Evolutionary conservation across 1,284 basidiomycete genomes (phyloP), one percentile per base, ranked within the genome.

Genomic region (Ceratobasidium sp.): DNA sequence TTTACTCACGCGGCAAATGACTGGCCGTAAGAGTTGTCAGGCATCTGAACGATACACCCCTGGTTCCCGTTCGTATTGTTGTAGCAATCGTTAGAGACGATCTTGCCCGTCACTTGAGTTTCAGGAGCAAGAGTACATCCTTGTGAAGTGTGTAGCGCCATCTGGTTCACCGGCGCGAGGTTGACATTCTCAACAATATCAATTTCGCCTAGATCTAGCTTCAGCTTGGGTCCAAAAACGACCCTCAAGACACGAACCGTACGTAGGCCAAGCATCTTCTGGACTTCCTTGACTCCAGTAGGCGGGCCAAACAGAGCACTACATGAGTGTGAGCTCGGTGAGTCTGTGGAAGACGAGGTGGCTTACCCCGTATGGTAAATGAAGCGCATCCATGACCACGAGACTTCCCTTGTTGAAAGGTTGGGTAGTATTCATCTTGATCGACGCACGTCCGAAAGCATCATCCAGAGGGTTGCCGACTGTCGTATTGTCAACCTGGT

Each of bases 131-230:
- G 58, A 3, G 70, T 72, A 69, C 74, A 28, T 32, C 73, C 72
- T 71, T 70, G 28, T 38, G 69, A 23, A 9, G 77, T 76, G 66
- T 79, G 78, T 11, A 78, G 70, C 0, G 76, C 72, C 52, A 73
- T 73, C 41, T 75, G 76, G 32, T 77, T 77, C 35, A 66, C 62
- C 1, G 76, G 72, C 28, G 74, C 73, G 0, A 63, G 30, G 44
- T 77, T 76, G 26, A 79, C 76, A 38, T 76, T 76, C 62, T 79
- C 78, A 62, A 75, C 50, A 44, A 78, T 66, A 54, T 78, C 78
- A 57, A 78, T 78, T 50, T 78, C 78, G 18, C 66, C 66, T 70
- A 21, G 8, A n/a, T 18, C 4, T 23, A n/a, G 11, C 6, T 4
- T 38, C 35, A 38, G 35, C 11, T 38, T 38, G 4, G 4, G 4